Base-by-base conservation (phyloP, 306 rosid genomes). In the Elaeagnus macrophylla region DNA sequence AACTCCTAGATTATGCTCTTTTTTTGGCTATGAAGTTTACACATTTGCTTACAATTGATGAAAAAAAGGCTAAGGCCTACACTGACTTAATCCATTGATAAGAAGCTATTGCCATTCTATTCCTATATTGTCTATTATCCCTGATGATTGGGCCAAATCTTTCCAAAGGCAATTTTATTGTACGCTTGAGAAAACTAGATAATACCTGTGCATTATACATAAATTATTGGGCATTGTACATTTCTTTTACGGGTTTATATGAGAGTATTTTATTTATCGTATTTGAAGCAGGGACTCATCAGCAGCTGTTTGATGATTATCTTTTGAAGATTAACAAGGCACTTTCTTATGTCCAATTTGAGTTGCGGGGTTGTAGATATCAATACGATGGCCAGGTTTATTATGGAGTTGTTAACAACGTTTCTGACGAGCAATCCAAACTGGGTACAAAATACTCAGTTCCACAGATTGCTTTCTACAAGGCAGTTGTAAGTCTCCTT, bases 391-490 rank as follows among this genome's bases (percentile, higher is more conserved):
- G 88, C 35, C 76, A 73, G 48, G 61, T 81, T 77, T 86, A 83
- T 68, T 90, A 83, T 54, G 97, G 97, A 25, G 83, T 86, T 56
- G 83, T 90, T 67, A 86, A 90, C 73, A 86, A 80, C 59, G 75
- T 86, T 56, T 83, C 95, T 0, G 97, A 90, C 36, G 94, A 86
- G 58, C 90, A 83, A 67, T 83, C 97, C 40, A 90, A 86, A 71
- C 69, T 90, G 13, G 97, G 97, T 41, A 86, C 97, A 0, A 90
- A 75, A 59, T 90, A 83, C 61, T 71, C 85, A 2, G 81, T 86
- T 76, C 88, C 84, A 0, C 95, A 90, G 72, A 86, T 86, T 80
- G 95, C 97, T 50, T 83, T 90, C 67, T 90, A 81, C 42, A 90
- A 90, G 72, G 94, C 97, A 39, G 73, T 86, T 71, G 97, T 86